These are phyloP conservation scores for Brassica carinata DNA, from an alignment of 345 rosid genomes.

Conservation along the genomic window DNA sequence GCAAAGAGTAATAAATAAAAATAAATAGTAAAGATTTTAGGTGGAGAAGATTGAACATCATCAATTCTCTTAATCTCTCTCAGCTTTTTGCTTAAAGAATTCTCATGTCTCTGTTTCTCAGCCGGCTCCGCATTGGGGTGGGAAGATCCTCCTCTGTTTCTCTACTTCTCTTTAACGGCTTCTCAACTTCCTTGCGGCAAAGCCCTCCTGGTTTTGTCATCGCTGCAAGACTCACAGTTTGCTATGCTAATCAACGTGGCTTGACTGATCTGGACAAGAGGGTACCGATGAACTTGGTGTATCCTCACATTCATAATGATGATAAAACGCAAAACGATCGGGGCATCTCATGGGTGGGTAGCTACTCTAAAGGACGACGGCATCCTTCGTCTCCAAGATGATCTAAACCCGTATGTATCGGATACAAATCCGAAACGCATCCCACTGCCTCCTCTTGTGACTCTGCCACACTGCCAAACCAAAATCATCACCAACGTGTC, in stretches of 20 bases:
- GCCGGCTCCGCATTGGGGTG: neutral
- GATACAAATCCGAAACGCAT: neutral
- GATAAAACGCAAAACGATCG: neutral
- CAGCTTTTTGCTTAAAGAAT: neutral
- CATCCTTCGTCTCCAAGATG: neutral
- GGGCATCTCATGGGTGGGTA: neutral
- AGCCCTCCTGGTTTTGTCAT: neutral
- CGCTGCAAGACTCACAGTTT: neutral
- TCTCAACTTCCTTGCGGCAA: constrained; percentile 1
- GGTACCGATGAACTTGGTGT: neutral
- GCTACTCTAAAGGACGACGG: neutral
- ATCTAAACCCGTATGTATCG: neutral
- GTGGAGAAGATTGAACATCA: neutral
- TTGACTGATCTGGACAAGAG: neutral
- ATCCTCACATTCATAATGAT: neutral
- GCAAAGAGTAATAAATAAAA: too few relatives aligned
- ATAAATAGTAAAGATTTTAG: neutral
- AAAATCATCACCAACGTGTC: neutral
- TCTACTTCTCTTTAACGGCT: neutral
- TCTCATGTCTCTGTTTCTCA: neutral
- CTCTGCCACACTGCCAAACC: neutral
- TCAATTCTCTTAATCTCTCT: neutral
- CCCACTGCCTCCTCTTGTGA: neutral
- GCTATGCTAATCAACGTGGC: neutral
- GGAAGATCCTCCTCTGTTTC: neutral